Evolutionary conservation across 1,139 yeast species (phyloP).

Genomic region (Candida dubliniensis): DNA sequence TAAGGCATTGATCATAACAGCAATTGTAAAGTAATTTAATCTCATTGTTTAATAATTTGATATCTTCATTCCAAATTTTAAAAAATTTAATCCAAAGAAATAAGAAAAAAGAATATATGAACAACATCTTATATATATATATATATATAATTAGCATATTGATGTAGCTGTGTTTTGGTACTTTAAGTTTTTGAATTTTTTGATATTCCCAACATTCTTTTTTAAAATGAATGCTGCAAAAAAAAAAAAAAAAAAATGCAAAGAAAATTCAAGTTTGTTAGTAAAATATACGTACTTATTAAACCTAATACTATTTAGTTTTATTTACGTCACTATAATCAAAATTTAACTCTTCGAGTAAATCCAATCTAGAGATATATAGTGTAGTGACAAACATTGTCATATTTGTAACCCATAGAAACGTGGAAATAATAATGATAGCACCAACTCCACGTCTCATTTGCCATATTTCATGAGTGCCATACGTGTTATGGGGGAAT

Average conservation of each 20-base stretch:
- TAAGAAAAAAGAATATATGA: no score
- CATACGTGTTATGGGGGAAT: constrained; percentile 19
- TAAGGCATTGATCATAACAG: constrained; percentile 3
- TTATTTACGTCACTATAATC: constrained; percentile 23
- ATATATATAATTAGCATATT: no score
- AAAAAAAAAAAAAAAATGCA: neutral
- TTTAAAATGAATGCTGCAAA: constrained; percentile 1
- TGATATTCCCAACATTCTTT: no score
- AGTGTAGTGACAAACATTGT: constrained; percentile 43
- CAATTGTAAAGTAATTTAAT: neutral
- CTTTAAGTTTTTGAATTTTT: no score
- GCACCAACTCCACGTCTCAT: constrained; percentile 40
- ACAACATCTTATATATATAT: no score
- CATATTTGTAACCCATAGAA: constrained; percentile 41
- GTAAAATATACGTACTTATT: no score
- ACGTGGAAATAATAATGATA: constrained; percentile 39
- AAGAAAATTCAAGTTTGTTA: neutral
- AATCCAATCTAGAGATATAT: constrained; percentile 40
- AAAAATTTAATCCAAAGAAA: neutral
- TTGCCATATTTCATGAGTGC: constrained; percentile 25
- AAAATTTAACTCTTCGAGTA: constrained; percentile 38
- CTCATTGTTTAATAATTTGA: neutral
- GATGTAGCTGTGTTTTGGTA: no score
- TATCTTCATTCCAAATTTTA: neutral
- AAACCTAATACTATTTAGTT: constrained; percentile 7